phyloP scores from a whole-genome alignment of 2,329 filamentous ascomycete species.

The Boeremia lycopersici region DNA sequence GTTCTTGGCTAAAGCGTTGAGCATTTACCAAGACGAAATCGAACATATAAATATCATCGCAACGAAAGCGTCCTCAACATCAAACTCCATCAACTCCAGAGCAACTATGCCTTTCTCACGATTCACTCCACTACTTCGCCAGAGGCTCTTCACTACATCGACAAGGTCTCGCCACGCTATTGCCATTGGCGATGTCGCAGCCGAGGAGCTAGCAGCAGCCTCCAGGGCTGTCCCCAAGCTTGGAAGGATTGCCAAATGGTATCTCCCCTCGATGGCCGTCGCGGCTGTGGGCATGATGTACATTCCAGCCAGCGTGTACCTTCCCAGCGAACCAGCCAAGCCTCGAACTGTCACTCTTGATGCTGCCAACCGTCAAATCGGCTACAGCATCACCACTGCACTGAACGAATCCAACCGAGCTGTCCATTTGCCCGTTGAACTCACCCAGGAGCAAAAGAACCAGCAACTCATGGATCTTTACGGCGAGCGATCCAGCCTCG shows the following conservation, averaged over 20 bases:
- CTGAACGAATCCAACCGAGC: slow-evolving; percentile 41
- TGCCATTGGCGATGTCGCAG: slow-evolving; percentile 29
- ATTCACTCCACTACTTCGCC: slow-evolving; percentile 29
- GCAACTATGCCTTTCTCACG: slow-evolving; percentile 38
- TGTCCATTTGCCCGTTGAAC: slow-evolving; percentile 27
- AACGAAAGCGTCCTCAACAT: not conserved
- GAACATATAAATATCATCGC: slow-evolving; percentile 4
- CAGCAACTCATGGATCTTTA: slow-evolving; percentile 39
- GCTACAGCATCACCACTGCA: slow-evolving; percentile 39
- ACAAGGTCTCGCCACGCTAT: slow-evolving; percentile 33
- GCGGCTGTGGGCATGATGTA: slow-evolving; percentile 41
- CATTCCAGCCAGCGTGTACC: slow-evolving; percentile 29
- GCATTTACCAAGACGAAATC: not conserved
- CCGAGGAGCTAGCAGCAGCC: slow-evolving; percentile 32
- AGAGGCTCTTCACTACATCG: slow-evolving; percentile 40
- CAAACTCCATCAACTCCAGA: not conserved
- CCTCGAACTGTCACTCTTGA: slow-evolving; percentile 37
- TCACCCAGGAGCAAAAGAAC: slow-evolving; percentile 42
- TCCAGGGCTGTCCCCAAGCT: slow-evolving; percentile 37
- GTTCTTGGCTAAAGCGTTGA: slow-evolving; percentile 19
- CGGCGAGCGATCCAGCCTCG: slow-evolving; percentile 40
- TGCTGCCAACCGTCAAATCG: slow-evolving; percentile 41
- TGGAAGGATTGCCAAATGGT: slow-evolving; percentile 43
- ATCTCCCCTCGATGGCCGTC: slow-evolving; percentile 43
- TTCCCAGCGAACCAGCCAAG: slow-evolving; percentile 19